phyloP scores from a whole-genome alignment of 805 yeast species.

The Scheffersomyces spartinae region DNA sequence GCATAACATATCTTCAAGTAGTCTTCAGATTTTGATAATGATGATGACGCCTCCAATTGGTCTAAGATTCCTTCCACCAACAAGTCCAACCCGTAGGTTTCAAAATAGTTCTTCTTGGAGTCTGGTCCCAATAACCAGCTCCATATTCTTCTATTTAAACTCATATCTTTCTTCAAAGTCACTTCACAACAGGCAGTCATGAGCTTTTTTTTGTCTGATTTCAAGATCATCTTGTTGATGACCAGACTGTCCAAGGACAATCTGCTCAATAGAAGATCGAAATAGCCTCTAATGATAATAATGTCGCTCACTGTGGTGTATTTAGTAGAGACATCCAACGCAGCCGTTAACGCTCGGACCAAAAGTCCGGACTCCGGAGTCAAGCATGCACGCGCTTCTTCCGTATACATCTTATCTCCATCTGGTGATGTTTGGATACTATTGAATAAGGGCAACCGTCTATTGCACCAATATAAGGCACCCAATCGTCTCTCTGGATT shows the following conservation, averaged over 20 bases:
- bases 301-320: slow-evolving; percentile 38
- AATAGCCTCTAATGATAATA: slow-evolving; percentile 72
- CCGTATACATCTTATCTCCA: slow-evolving; percentile 1
- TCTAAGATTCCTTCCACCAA: slow-evolving; percentile 44
- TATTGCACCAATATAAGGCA: slow-evolving; percentile 64
- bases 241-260: slow-evolving; percentile 55
- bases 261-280: slow-evolving; percentile 64
- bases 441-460: slow-evolving; percentile 52
- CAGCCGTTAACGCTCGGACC: slow-evolving; percentile 59
- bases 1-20: no score
- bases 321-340: slow-evolving; percentile 35
- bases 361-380: slow-evolving; percentile 73
- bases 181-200: slow-evolving; percentile 55
- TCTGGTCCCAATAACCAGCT: slow-evolving; percentile 86
- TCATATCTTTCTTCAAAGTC: slow-evolving; percentile 80
- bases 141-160: slow-evolving; percentile 89
- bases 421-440: slow-evolving; percentile 14
- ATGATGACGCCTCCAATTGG: no score
- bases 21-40: no score
- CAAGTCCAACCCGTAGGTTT: slow-evolving; percentile 38
- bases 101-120: slow-evolving; percentile 45
- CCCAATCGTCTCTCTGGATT: slow-evolving; percentile 77
- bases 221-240: slow-evolving; percentile 33
- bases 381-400: slow-evolving; percentile 49
- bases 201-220: slow-evolving; percentile 45